phyloP scores from a whole-genome alignment of 2,329 filamentous ascomycete genomes.

The Didymella sp. region DNA sequence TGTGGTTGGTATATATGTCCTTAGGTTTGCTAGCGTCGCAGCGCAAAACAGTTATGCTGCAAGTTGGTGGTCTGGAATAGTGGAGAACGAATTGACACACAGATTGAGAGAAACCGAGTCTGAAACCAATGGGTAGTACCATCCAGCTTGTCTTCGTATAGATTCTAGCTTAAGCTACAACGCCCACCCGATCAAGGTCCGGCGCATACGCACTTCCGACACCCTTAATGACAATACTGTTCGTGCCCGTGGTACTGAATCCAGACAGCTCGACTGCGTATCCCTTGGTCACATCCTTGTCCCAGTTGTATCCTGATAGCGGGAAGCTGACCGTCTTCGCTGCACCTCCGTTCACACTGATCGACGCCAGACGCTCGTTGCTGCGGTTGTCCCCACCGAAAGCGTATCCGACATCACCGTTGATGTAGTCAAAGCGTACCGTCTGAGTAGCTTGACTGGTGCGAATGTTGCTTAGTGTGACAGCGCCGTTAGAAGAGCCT shows the following conservation, averaged over 20 bases:
- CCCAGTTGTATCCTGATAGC: conserved; percentile 29
- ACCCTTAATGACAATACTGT: conserved; percentile 26
- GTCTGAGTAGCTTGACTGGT: conserved; percentile 25
- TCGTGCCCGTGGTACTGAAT: conserved; percentile 26
- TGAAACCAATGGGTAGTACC: not conserved
- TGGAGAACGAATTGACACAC: too few species aligned
- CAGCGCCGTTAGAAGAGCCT: conserved; percentile 21
- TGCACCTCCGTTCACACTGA: conserved; percentile 30
- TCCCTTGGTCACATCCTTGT: conserved; percentile 21
- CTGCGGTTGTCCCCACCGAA: conserved; percentile 20
- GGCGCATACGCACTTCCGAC: conserved; percentile 19
- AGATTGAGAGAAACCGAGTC: not conserved
- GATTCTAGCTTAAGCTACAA: conserved; percentile 14
- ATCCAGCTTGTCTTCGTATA: too few species aligned
- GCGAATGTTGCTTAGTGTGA: conserved; percentile 29
- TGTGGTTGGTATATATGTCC: too few species aligned
- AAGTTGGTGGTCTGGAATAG: too few species aligned
- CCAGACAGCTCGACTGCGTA: conserved; percentile 27
- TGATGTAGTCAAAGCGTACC: conserved; percentile 29
- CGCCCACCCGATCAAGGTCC: conserved; percentile 27
- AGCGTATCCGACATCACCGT: conserved; percentile 25
- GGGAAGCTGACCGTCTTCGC: conserved; percentile 30
- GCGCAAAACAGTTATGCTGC: too few species aligned
- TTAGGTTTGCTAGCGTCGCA: too few species aligned
- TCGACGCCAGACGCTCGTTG: conserved; percentile 27